phyloP scores from a whole-genome alignment of 768 basidiomycete species.

The Harrya chromipes region DNA sequence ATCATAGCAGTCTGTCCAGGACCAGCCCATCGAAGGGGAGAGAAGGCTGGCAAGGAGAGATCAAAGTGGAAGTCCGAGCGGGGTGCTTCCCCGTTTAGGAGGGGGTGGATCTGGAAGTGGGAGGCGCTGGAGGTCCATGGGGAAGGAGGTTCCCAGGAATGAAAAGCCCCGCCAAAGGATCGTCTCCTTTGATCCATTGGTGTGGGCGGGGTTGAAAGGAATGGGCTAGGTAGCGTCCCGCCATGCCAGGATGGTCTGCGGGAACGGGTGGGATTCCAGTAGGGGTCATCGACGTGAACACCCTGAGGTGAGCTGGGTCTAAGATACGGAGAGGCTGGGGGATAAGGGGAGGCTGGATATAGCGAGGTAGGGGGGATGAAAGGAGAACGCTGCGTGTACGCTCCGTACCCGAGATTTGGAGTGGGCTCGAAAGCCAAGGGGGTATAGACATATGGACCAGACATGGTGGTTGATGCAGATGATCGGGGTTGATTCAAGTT shows the following conservation, averaged over 20 bases:
- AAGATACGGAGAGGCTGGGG: constrained; percentile 27
- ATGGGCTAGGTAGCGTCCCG: constrained; percentile 24
- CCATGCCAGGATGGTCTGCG: constrained; percentile 48
- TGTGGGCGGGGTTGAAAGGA: constrained; percentile 16
- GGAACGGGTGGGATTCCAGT: constrained; percentile 25
- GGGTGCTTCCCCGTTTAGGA: constrained; percentile 49
- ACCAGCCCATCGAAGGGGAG: constrained; percentile 41
- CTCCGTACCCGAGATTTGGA: constrained; percentile 33
- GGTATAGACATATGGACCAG: constrained; percentile 42
- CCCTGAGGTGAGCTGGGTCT: constrained; percentile 29
- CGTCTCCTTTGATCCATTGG: constrained; percentile 19
- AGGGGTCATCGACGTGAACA: constrained; percentile 20
- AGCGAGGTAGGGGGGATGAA: constrained; percentile 42
- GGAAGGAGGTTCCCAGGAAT: constrained; percentile 21
- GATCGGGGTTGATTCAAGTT: neutral
- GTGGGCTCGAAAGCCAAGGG: constrained; percentile 36
- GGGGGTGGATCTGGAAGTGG: constrained; percentile 27
- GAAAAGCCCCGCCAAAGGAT: constrained; percentile 27
- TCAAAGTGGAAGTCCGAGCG: constrained; percentile 52
- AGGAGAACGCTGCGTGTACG: constrained; percentile 37
- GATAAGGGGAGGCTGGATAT: constrained; percentile 37
- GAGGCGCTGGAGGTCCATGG: constrained; percentile 25
- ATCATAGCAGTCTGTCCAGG: constrained; percentile 39
- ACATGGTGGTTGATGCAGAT: constrained; percentile 33
- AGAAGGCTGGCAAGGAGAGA: constrained; percentile 45